These are phyloP conservation scores for Penicillium flavigenum DNA, from an alignment of 495 filamentous ascomycete genomes.

Conservation along the genomic window DNA sequence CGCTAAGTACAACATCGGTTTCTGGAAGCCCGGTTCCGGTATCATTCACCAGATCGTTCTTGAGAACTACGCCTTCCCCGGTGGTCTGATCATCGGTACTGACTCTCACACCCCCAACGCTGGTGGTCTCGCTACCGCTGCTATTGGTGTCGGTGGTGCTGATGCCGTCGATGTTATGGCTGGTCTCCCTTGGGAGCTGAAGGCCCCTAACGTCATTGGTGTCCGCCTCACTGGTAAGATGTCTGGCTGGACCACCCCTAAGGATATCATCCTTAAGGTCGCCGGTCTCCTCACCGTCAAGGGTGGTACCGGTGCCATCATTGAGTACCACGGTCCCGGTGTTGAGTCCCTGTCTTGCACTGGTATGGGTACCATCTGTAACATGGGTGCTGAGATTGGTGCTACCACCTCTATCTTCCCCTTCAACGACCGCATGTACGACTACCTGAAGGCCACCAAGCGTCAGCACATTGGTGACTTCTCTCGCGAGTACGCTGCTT, in stretches of 20 bases:
- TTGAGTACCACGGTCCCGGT: slow-evolving; percentile 93
- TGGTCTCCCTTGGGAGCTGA: slow-evolving; percentile 95
- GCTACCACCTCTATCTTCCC: slow-evolving; percentile 98
- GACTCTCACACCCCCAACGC: slow-evolving; percentile 99
- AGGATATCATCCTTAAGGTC: slow-evolving; percentile 98
- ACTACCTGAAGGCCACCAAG: slow-evolving; percentile 93
- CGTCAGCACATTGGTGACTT: slow-evolving; percentile 87
- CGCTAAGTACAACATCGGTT: slow-evolving; percentile 99
- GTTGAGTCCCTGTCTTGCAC: slow-evolving; percentile 66
- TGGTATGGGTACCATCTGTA: slow-evolving; percentile 70
- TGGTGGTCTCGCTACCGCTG: slow-evolving; percentile 93
- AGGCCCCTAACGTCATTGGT: slow-evolving; percentile 97
- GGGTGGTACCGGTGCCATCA: slow-evolving; percentile 95
- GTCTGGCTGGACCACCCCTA: slow-evolving; percentile 92
- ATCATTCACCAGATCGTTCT: slow-evolving; percentile 99
- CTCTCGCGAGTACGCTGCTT: slow-evolving; percentile 76
- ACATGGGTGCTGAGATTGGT: slow-evolving; percentile 91
- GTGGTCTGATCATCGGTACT: slow-evolving; percentile 96
- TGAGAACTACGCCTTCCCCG: slow-evolving; percentile 99
- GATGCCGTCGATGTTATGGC: slow-evolving; percentile 99
- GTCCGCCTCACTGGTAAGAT: slow-evolving; percentile 87
- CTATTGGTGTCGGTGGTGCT: slow-evolving; percentile 97
- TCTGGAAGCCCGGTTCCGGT: slow-evolving; percentile 98
- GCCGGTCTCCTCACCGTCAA: slow-evolving; percentile 97
- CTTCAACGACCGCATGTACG: slow-evolving; percentile 96